Evolutionary conservation across 345 rosid species (phyloP).

Genomic region (Nasturtium officinale): DNA sequence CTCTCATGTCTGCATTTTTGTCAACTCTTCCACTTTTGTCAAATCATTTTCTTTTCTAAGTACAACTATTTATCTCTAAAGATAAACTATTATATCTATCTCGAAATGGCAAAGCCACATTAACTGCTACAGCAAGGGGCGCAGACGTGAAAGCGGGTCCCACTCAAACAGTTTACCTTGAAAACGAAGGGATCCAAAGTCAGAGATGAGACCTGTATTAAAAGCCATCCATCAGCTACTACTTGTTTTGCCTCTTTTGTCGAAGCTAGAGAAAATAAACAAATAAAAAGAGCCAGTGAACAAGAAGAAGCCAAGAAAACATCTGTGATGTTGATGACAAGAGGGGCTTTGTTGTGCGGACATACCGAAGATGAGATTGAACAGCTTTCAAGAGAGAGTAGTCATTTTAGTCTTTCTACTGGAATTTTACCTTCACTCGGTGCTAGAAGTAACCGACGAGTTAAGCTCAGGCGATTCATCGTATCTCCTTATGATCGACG

Average conservation of each 20-base stretch:
- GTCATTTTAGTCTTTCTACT: constrained; percentile 84
- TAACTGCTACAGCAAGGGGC: background rate
- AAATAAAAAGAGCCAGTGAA: background rate
- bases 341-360: constrained; percentile 16
- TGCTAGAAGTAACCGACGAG: constrained; percentile 76
- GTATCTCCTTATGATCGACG: constrained; percentile 83
- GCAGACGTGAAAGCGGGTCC: constrained; percentile 35
- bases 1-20: background rate
- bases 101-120: background rate
- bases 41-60: background rate
- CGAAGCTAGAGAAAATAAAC: background rate
- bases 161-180: background rate
- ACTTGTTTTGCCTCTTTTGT: constrained; percentile 6
- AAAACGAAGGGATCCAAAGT: constrained; percentile 27
- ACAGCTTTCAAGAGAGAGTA: constrained; percentile 77
- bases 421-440: constrained; percentile 92
- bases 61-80: background rate
- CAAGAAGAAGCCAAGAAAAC: background rate
- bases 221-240: background rate
- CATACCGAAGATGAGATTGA: constrained; percentile 63
- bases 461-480: constrained; percentile 62
- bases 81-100: constrained; percentile 2
- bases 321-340: background rate
- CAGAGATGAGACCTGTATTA: constrained; percentile 27
- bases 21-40: background rate